Conservation (phyloP, 352 stramenopile species). For the Pythium utonaiense region DNA sequence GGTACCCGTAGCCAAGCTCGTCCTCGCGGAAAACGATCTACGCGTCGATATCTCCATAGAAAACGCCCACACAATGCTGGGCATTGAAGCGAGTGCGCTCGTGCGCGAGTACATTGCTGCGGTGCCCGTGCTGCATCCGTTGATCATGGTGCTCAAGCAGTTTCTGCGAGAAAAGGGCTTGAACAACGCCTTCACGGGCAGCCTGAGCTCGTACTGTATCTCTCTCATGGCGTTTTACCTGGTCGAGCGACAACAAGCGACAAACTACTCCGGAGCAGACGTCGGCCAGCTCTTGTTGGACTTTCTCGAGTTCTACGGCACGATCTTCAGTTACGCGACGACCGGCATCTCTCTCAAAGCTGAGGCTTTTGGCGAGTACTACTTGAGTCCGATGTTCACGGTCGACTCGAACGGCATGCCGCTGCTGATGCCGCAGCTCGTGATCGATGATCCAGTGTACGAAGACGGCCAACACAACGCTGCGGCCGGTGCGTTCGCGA, state of each 20-base stretch:
- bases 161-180: constrained; percentile 85
- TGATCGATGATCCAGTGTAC: constrained; percentile 83
- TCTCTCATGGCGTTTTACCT: constrained; percentile 82
- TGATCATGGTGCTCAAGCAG: constrained; percentile 85
- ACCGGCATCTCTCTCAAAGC: constrained; percentile 81
- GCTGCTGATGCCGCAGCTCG: constrained; percentile 68
- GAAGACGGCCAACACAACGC: constrained; percentile 75
- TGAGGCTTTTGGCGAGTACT: constrained; percentile 78
- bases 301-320: constrained; percentile 89
- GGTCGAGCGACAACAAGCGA: constrained; percentile 57
- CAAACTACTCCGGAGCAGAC: constrained; percentile 23
- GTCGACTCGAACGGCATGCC: constrained; percentile 29
- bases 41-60: constrained; percentile 90
- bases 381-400: constrained; percentile 26
- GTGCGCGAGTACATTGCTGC: constrained; percentile 69
- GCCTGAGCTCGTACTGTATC: constrained; percentile 86
- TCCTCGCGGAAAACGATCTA: constrained; percentile 51
- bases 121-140: constrained; percentile 65
- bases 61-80: constrained; percentile 71
- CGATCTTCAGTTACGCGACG: constrained; percentile 70
- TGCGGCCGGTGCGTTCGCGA: constrained; percentile 67
- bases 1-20: constrained; percentile 83
- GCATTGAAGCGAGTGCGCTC: constrained; percentile 81
- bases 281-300: constrained; percentile 74
- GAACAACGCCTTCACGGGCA: constrained; percentile 88